Base-by-base conservation (phyloP, 495 filamentous ascomycete genomes). In the Penicillium cinerascens region DNA sequence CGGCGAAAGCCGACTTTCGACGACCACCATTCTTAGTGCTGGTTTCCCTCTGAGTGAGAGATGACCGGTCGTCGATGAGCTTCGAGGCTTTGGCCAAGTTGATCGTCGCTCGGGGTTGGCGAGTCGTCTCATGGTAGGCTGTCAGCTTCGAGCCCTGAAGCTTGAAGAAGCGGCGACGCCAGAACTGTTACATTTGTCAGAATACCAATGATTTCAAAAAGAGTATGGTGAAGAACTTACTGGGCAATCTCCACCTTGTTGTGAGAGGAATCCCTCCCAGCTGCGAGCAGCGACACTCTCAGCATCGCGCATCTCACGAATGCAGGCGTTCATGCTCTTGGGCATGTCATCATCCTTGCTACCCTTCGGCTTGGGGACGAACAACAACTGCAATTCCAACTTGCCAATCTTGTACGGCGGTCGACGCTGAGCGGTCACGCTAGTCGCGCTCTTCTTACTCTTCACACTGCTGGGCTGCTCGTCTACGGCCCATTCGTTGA, bases 401-500 rank as follows among this genome's bases (percentile, higher is more conserved):
- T 96, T 95, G 35, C 89, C 93, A 59, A 98, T 84, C 70, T 89
- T 90, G 74, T 97, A 98, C 13, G 93, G 93, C 37, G 93, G 90
- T 33, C 83, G 82, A 25, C 86, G 77, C 39, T 86, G 81, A 2
- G 77, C 78, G 17, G 75, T 74, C 16, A 83, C 72, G 36, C 86
- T 78, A 1, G 74, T 66, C 11, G 81, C 83, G 54, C 78, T 85
- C 54, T 90, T 88, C 77, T 95, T 96, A 74, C 87, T 95, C 78
- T 92, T 95, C 35, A 96, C 84, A 64, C 88, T 95, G 45, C 76
- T 83, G 11, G 84, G 79, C 27, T 83, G 81, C 43, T 92, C 87
- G 59, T 98, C 93, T 15, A 86, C 83, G 10, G 93, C 95, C 93
- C 93, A 98, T 71, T 98, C 95, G 62, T 98, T 98, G 76, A 95